phyloP scores from a whole-genome alignment of 1,284 basidiomycete species.

The Sporisorium graminicola region DNA sequence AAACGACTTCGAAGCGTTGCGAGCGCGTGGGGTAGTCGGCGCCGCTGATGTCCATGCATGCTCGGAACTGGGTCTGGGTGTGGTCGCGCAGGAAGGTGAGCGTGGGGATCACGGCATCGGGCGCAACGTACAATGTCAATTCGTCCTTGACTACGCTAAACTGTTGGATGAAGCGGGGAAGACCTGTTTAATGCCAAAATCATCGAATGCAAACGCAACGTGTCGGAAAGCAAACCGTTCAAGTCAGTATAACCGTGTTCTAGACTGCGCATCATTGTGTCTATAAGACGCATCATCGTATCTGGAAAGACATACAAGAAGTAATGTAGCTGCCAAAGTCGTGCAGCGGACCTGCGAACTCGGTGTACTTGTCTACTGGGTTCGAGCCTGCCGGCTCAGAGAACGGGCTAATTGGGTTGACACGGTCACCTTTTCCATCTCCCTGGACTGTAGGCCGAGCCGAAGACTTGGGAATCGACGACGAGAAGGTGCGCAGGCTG shows the following conservation, averaged over 20 bases:
- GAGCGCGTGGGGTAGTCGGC: slow-evolving; percentile 94
- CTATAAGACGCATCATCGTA: no score
- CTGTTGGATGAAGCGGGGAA: slow-evolving; percentile 68
- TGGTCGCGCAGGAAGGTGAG: slow-evolving; percentile 96
- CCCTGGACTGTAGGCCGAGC: slow-evolving; percentile 39
- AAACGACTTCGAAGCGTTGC: slow-evolving; percentile 96
- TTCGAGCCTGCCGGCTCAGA: slow-evolving; percentile 62
- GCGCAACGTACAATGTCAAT: slow-evolving; percentile 88
- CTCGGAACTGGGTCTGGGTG: slow-evolving; percentile 93
- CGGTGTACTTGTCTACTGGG: slow-evolving; percentile 58
- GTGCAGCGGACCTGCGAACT: slow-evolving; percentile 57
- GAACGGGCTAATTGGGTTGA: slow-evolving; percentile 62
- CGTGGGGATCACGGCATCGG: slow-evolving; percentile 84
- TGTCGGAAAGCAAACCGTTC: background rate
- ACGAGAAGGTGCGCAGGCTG: slow-evolving; percentile 34
- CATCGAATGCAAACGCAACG: background rate
- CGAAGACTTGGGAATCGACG: slow-evolving; percentile 19
- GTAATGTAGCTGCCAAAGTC: slow-evolving; percentile 68
- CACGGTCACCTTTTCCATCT: slow-evolving; percentile 61
- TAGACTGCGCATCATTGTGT: no score
- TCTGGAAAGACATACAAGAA: slow-evolving; percentile 56
- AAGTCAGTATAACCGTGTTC: slow-evolving; percentile 15
- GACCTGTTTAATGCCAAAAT: no score
- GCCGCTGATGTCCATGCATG: slow-evolving; percentile 91
- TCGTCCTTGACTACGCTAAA: slow-evolving; percentile 84